Percentiles rank a stretch among this genome's conserved stretches.
These are phyloP conservation scores for Talaromyces sp. DNA, from an alignment of 2,329 filamentous ascomycete genomes.

Conservation along the genomic window DNA sequence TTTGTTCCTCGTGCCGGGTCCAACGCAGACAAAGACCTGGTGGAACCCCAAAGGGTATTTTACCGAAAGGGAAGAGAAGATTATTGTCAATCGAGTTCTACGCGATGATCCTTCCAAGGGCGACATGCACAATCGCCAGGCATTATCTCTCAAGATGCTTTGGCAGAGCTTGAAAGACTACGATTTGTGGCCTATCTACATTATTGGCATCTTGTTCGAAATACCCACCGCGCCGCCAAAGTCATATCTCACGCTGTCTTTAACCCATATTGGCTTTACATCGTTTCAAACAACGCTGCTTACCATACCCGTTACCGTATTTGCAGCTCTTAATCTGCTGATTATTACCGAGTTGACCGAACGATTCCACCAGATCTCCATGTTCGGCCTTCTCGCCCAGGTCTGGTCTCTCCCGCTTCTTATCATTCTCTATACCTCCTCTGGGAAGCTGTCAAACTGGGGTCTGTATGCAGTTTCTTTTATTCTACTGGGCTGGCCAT, in stretches of 20 bases:
- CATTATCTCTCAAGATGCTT: slow-evolving; percentile 41
- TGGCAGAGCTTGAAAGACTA: slow-evolving; percentile 48
- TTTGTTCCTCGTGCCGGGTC: slow-evolving; percentile 35
- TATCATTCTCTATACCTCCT: slow-evolving; percentile 47
- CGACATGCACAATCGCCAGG: slow-evolving; percentile 52
- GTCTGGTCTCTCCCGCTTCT: slow-evolving; percentile 50
- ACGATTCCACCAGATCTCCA: slow-evolving; percentile 50
- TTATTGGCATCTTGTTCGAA: slow-evolving; percentile 36
- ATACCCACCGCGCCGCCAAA: slow-evolving; percentile 33
- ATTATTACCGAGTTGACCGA: slow-evolving; percentile 51
- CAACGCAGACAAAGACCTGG: slow-evolving; percentile 48
- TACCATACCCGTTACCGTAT: slow-evolving; percentile 52
- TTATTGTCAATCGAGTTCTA: slow-evolving; percentile 59
- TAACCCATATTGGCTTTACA: slow-evolving; percentile 51
- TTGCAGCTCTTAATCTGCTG: slow-evolving; percentile 55
- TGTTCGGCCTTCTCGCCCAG: slow-evolving; percentile 51
- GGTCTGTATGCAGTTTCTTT: slow-evolving; percentile 47
- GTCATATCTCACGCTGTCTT: slow-evolving; percentile 34
- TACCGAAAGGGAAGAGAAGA: slow-evolving; percentile 50
- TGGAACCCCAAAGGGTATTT: slow-evolving; percentile 50
- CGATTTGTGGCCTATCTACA: slow-evolving; percentile 42
- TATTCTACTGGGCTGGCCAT: slow-evolving; percentile 52
- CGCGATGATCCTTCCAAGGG: slow-evolving; percentile 50
- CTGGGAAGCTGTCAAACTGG: slow-evolving; percentile 48
- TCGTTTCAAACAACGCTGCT: slow-evolving; percentile 60